phyloP scores from a whole-genome alignment of 495 filamentous ascomycete genomes.

The Penicillium taxi region DNA sequence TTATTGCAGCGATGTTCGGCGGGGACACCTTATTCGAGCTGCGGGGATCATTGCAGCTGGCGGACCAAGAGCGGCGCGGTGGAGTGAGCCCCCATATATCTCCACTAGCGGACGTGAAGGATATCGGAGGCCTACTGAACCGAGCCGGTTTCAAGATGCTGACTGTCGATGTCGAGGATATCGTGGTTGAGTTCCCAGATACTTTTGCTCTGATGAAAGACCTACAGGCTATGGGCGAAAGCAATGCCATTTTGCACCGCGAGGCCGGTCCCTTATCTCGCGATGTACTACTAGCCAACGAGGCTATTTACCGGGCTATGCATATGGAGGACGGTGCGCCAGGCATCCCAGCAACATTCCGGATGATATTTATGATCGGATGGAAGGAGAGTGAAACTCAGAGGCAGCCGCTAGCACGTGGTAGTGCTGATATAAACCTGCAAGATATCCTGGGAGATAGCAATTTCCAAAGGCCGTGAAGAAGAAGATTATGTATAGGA shows the following conservation, averaged over 20 bases:
- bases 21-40: conserved; percentile 93
- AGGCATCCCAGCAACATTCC: conserved; percentile 79
- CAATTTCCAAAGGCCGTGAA: conserved; percentile 33
- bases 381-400: conserved; percentile 85
- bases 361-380: conserved; percentile 94
- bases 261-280: conserved; percentile 65
- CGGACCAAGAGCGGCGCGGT: conserved; percentile 78
- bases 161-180: conserved; percentile 95
- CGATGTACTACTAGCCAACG: conserved; percentile 81
- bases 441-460: conserved; percentile 70
- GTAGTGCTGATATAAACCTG: conserved; percentile 73
- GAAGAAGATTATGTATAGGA: conserved; percentile 9
- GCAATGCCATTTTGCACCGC: conserved; percentile 73
- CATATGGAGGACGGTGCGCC: conserved; percentile 64
- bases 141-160: conserved; percentile 89
- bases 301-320: conserved; percentile 80
- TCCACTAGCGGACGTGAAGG: conserved; percentile 84
- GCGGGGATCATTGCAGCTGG: conserved; percentile 86
- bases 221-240: conserved; percentile 90
- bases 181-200: conserved; percentile 92
- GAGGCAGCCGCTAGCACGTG: conserved; percentile 67
- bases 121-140: conserved; percentile 80
- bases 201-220: conserved; percentile 87
- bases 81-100: conserved; percentile 82
- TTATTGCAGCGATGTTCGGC: conserved; percentile 93